These are phyloP conservation scores for Dissophora ornata DNA, from an alignment of 192 early-diverging fungal genomes.

Conservation along the genomic window DNA sequence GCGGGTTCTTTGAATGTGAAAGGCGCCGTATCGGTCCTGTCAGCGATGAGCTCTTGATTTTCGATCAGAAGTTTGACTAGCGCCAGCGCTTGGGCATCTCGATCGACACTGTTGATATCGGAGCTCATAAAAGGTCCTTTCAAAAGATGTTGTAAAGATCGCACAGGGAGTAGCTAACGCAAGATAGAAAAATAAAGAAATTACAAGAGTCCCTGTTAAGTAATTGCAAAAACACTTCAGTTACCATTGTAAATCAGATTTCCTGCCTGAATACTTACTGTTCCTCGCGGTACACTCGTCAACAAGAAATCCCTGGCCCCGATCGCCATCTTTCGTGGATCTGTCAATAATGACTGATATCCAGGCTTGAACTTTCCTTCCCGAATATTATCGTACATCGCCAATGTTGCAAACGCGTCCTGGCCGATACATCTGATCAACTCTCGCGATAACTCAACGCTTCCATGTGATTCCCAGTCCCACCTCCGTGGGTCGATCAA, in stretches of 20 bases:
- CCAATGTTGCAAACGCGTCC: slow-evolving; percentile 35
- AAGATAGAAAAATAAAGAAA: neutral
- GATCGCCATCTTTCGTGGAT: neutral
- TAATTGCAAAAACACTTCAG: too few species aligned
- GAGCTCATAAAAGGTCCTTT: slow-evolving; percentile 36
- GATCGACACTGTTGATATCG: slow-evolving; percentile 7
- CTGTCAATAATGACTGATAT: slow-evolving; percentile 11
- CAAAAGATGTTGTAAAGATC: slow-evolving; percentile 42
- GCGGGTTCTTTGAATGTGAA: slow-evolving; percentile 38
- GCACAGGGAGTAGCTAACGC: slow-evolving; percentile 26
- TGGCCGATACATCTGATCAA: slow-evolving; percentile 41
- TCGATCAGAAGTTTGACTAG: slow-evolving; percentile 39
- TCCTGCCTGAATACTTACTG: slow-evolving; percentile 24
- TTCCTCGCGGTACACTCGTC: slow-evolving; percentile 38
- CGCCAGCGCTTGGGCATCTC: slow-evolving; percentile 45
- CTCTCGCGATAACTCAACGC: slow-evolving; percentile 34
- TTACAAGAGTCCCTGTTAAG: too few species aligned
- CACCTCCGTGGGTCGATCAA: slow-evolving; percentile 42
- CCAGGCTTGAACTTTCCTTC: slow-evolving; percentile 25
- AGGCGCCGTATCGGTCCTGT: slow-evolving; percentile 9
- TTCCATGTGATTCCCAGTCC: slow-evolving; percentile 51
- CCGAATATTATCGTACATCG: slow-evolving; percentile 34
- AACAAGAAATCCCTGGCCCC: slow-evolving; percentile 31
- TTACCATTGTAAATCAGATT: neutral
- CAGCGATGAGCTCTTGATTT: slow-evolving; percentile 8